These are phyloP conservation scores for Gamarada debralockiae DNA, from an alignment of 495 filamentous ascomycete species.

Conservation along the genomic window DNA sequence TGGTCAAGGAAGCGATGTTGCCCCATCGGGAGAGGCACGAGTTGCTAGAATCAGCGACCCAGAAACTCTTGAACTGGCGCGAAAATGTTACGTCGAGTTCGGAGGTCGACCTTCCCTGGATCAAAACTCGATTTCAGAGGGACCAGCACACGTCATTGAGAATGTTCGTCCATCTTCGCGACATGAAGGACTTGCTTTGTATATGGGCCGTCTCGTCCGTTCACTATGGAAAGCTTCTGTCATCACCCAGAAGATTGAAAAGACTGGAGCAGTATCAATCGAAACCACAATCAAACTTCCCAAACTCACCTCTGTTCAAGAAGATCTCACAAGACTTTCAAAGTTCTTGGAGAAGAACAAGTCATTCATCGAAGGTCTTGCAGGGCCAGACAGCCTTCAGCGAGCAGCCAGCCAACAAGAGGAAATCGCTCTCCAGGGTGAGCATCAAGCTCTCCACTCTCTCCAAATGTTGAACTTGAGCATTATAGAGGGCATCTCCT, in stretches of 20 bases:
- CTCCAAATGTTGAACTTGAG: slow-evolving; percentile 75
- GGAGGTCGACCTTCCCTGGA: slow-evolving; percentile 78
- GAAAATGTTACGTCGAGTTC: slow-evolving; percentile 82
- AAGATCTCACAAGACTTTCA: slow-evolving; percentile 70
- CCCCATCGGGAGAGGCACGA: slow-evolving; percentile 49
- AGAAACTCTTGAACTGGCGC: slow-evolving; percentile 74
- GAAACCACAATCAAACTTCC: slow-evolving; percentile 54
- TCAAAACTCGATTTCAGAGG: slow-evolving; percentile 67
- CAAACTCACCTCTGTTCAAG: slow-evolving; percentile 74
- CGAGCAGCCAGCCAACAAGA: slow-evolving; percentile 75
- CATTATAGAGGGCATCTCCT: slow-evolving; percentile 93
- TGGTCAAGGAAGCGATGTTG: slow-evolving; percentile 77
- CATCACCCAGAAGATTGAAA: slow-evolving; percentile 34
- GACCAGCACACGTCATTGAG: slow-evolving; percentile 57
- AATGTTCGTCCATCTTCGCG: slow-evolving; percentile 82
- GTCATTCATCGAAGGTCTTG: slow-evolving; percentile 85
- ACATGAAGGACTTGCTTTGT: slow-evolving; percentile 82
- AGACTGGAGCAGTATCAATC: slow-evolving; percentile 54
- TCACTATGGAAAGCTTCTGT: slow-evolving; percentile 74
- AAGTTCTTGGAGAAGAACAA: slow-evolving; percentile 82
- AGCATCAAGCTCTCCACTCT: slow-evolving; percentile 88
- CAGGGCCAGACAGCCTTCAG: slow-evolving; percentile 75
- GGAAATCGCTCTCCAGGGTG: slow-evolving; percentile 83
- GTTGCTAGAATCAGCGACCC: slow-evolving; percentile 72
- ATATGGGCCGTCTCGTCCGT: slow-evolving; percentile 78